A percentile compares a stretch with the other conserved stretches of the same genome.
Evolutionary conservation across 2,329 filamentous ascomycete species (phyloP).

Genomic region (Ascochyta clinopodiicola): DNA sequence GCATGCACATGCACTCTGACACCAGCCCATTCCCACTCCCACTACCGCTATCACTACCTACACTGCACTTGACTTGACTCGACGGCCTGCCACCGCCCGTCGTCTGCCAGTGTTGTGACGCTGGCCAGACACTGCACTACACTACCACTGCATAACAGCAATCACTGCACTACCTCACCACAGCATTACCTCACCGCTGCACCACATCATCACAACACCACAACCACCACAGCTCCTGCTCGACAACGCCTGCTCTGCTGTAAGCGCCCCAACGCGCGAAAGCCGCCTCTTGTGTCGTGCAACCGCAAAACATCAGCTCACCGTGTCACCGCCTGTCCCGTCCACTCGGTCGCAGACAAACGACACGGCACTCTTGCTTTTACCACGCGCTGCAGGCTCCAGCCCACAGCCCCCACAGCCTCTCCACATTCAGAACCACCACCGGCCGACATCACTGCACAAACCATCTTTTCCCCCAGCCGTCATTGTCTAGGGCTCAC

Average conservation of each 20-base stretch:
- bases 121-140: neutral
- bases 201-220: too few species aligned
- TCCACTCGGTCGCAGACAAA: constrained; percentile 3
- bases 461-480: too few species aligned
- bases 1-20: constrained; percentile 4
- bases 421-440: neutral
- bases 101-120: neutral
- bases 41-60: too few species aligned
- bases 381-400: too few species aligned
- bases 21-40: too few species aligned
- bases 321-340: constrained; percentile 19
- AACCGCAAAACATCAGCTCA: constrained; percentile 19
- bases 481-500: too few species aligned
- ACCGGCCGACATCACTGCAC: neutral
- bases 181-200: too few species aligned
- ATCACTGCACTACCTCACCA: too few species aligned
- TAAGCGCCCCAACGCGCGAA: constrained; percentile 33
- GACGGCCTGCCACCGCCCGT: neutral
- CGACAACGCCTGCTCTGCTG: constrained; percentile 1
- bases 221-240: neutral
- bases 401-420: neutral
- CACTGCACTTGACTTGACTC: neutral
- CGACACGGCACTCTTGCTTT: neutral
- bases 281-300: constrained; percentile 27
- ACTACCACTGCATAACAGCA: too few species aligned